Evolutionary conservation across 2,329 filamentous ascomycete species (phyloP).

Genomic region (Neofusicoccum cordaticola): DNA sequence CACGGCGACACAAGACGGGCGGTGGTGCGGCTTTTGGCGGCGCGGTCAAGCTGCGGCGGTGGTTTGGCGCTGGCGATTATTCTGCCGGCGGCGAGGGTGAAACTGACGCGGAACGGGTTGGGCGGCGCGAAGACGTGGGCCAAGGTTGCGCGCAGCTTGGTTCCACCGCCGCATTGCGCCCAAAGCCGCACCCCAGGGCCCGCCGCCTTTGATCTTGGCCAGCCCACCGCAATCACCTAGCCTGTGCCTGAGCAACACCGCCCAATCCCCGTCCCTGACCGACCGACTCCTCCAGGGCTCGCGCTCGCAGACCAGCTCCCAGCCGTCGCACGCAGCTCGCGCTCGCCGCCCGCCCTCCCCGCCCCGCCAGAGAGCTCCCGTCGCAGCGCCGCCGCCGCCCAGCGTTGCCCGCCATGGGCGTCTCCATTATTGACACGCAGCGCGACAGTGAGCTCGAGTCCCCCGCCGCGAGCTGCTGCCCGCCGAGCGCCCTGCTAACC

Average conservation of each 20-base stretch:
- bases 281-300: not conserved
- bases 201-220: constrained; percentile 9
- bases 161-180: not conserved
- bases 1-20: too few relatives aligned
- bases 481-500: constrained; percentile 21
- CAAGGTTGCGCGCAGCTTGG: not conserved
- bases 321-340: not conserved
- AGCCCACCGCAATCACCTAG: constrained; percentile 3
- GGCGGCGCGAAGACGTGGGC: not conserved
- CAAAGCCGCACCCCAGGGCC: constrained; percentile 13
- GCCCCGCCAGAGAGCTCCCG: constrained; percentile 1
- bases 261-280: constrained; percentile 2
- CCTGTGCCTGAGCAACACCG: constrained; percentile 12
- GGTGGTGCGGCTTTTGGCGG: too few relatives aligned
- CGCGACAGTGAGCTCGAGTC: constrained; percentile 58
- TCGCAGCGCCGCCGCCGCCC: constrained; percentile 6
- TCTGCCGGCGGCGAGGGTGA: constrained; percentile 2
- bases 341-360: not conserved
- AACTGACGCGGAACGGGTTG: not conserved
- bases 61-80: not conserved
- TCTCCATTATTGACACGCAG: constrained; percentile 83
- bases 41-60: too few relatives aligned
- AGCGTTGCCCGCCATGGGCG: constrained; percentile 61
- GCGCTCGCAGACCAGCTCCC: constrained; percentile 1
- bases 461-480: not conserved